phyloP scores from a whole-genome alignment of 148 eudicot genomes.

The Rhododendron molle region DNA sequence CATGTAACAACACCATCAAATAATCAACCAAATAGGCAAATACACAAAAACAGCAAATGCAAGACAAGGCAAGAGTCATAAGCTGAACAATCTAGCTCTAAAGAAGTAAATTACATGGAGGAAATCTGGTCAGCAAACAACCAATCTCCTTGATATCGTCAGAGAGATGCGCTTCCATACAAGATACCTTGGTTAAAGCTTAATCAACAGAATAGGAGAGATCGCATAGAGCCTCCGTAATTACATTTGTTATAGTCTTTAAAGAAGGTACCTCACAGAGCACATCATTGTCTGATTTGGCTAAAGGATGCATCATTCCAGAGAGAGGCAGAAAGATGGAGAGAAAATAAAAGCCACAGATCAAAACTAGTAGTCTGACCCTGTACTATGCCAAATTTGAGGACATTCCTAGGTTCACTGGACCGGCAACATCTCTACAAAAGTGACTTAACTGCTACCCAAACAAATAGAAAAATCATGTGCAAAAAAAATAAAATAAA shows the following conservation, averaged over 20 bases:
- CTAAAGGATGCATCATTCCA: constrained; percentile 40
- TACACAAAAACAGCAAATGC: background rate
- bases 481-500: background rate
- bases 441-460: background rate
- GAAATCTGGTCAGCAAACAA: constrained; percentile 30
- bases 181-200: constrained; percentile 15
- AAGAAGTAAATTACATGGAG: background rate
- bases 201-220: constrained; percentile 17
- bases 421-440: background rate
- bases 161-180: constrained; percentile 29
- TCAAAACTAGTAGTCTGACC: background rate
- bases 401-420: background rate
- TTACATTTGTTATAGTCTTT: background rate
- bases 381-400: background rate
- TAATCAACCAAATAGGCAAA: background rate
- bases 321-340: background rate
- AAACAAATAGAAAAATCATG: background rate
- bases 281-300: constrained; percentile 41
- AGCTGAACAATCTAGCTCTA: background rate
- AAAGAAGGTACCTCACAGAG: constrained; percentile 25
- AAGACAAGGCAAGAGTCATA: background rate
- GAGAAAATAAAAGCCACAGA: background rate
- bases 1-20: background rate
- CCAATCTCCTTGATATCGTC: constrained; percentile 36
- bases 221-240: constrained; percentile 4